Base-by-base conservation (phyloP, 2,329 filamentous ascomycete genomes). In the Cordyceps javanica region DNA sequence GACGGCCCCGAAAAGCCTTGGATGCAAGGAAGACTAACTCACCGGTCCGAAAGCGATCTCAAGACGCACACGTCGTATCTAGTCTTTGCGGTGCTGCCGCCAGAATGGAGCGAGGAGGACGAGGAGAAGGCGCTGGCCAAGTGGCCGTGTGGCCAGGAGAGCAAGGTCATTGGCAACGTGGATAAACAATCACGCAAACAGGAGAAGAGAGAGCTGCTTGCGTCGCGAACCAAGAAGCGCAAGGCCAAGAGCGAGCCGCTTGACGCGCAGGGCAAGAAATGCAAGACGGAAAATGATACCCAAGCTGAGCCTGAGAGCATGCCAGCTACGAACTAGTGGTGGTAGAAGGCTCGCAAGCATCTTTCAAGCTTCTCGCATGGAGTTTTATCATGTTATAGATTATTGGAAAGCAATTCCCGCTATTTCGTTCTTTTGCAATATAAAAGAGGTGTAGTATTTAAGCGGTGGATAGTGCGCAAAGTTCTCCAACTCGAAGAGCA, bases 21-120 rank as follows among this genome's bases (percentile, higher is more conserved):
- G 75, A 83, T 88, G 68, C 83, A 92, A 60, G 94, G 94, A 1
- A 82, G 84, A 28, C 68, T 97, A 41, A 81, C 91, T 30, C 90
- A 95, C 66, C 82, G 91, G 25, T 86, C 89, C 0, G 94, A 99
- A 74, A 77, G 86, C 0, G 94, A 99, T 67, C 76, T 97, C 60
- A 97, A 96, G 79, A 94, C 90, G 8, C 94, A 99, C 72, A 99
- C 94, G 0, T 94, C 89, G n/a, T 99, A 99, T 70, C 81, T 99
- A 5, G 89, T 95, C 5, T 99, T 99, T 75, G 94, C 94, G 0
- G 77, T 94, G 3, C 73, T 99, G 60, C 93, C 94, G n/a, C 80
- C 85, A 44, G 86, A 89, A 61, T 99, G 94, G 94, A 86, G 78
- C 0, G 87, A 84, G 36, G 89, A 88, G 60, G 90, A 96, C 63